phyloP scores from a whole-genome alignment of 2,329 filamentous ascomycete genomes.

The Plenodomus lindquistii region DNA sequence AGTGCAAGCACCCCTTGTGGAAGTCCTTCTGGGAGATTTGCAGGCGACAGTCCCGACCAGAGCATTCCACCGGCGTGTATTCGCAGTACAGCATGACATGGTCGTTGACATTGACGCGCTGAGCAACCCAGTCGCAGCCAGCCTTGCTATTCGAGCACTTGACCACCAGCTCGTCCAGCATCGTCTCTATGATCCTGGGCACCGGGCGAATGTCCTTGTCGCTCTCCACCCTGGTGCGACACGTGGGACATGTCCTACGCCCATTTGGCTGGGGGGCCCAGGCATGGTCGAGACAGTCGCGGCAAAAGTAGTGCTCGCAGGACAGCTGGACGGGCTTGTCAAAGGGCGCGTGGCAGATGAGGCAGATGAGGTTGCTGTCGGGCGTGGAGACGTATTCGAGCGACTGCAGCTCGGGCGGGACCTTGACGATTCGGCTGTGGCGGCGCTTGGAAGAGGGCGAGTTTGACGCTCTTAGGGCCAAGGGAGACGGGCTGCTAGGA shows the following conservation, averaged over 20 bases:
- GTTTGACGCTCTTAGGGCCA: conserved; percentile 45
- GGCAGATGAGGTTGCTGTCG: conserved; percentile 65
- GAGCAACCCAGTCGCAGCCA: conserved; percentile 58
- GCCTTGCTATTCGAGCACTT: conserved; percentile 60
- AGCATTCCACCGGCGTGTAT: conserved; percentile 59
- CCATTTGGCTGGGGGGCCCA: conserved; percentile 36
- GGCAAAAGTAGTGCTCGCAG: conserved; percentile 68
- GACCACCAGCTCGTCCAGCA: conserved; percentile 65
- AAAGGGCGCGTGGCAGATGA: conserved; percentile 67
- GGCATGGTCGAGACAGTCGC: conserved; percentile 57
- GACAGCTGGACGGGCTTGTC: conserved; percentile 60
- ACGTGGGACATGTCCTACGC: conserved; percentile 58
- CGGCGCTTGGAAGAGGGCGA: conserved; percentile 43
- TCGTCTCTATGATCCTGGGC: conserved; percentile 61
- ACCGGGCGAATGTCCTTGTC: conserved; percentile 42
- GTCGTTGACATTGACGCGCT: conserved; percentile 60
- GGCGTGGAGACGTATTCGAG: conserved; percentile 62
- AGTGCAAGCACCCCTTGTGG: conserved; percentile 59
- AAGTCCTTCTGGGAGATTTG: conserved; percentile 60
- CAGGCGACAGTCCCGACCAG: conserved; percentile 54
- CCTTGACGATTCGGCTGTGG: conserved; percentile 37
- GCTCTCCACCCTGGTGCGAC: conserved; percentile 52
- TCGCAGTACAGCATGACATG: conserved; percentile 66
- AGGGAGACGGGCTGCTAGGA: conserved; percentile 43
- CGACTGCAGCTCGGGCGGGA: conserved; percentile 57